These are phyloP conservation scores for Colletotrichum melonis DNA, from an alignment of 2,329 filamentous ascomycete genomes.

Conservation along the genomic window DNA sequence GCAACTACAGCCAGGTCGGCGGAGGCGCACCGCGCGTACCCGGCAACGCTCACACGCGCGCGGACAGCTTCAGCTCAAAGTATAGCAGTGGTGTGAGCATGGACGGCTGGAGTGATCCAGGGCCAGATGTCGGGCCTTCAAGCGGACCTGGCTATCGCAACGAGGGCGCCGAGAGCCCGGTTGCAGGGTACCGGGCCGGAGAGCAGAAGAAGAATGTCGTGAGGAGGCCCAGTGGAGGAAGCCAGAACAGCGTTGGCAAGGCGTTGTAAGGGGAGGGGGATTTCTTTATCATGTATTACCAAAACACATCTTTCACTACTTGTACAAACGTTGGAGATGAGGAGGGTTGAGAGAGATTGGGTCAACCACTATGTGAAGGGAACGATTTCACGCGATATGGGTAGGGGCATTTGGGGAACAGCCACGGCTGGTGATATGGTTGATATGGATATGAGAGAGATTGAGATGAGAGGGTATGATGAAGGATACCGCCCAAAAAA, in stretches of 20 bases:
- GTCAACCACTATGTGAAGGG: not conserved
- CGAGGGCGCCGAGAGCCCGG: conserved; percentile 41
- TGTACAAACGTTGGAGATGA: conserved; percentile 25
- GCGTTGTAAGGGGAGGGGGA: conserved; percentile 21
- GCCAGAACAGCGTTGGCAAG: conserved; percentile 36
- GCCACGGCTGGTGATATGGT: not conserved
- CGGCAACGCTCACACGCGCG: conserved; percentile 47
- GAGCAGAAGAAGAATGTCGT: conserved; percentile 28
- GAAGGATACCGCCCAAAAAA: conserved; percentile 23
- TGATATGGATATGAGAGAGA: conserved; percentile 11
- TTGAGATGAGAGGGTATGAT: conserved; percentile 14
- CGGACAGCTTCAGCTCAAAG: conserved; percentile 54
- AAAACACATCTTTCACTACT: conserved; percentile 7
- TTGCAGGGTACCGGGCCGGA: conserved; percentile 32
- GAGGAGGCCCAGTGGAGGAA: conserved; percentile 26
- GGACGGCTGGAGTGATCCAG: conserved; percentile 64
- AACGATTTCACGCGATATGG: conserved; percentile 3
- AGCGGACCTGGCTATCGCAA: conserved; percentile 37
- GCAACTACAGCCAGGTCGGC: conserved; percentile 42
- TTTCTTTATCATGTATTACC: conserved; percentile 2
- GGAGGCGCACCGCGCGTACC: conserved; percentile 37
- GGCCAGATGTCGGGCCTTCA: conserved; percentile 62
- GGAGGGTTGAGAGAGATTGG: not conserved
- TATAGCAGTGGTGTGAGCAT: conserved; percentile 64
- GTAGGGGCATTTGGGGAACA: not conserved